Percentiles rank a stretch among this genome's conserved stretches.
phyloP scores from a whole-genome alignment of 345 rosid species.

The Trapa bicornis region DNA sequence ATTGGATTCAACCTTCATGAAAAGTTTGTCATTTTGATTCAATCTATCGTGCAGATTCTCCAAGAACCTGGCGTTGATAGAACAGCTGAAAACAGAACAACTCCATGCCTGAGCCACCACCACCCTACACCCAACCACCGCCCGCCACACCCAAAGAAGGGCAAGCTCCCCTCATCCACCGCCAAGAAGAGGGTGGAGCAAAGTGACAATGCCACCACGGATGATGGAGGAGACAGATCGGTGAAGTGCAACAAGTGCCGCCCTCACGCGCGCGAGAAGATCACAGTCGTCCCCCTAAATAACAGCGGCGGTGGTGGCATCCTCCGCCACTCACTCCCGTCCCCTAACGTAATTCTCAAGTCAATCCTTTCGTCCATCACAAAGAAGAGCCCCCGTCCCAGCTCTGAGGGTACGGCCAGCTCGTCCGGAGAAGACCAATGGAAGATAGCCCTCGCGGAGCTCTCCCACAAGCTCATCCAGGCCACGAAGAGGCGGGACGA shows the following conservation, averaged over 20 bases:
- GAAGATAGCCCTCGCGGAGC: slow-evolving; percentile 69
- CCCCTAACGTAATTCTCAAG: slow-evolving; percentile 74
- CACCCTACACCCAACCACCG: slow-evolving; percentile 36
- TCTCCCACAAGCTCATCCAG: slow-evolving; percentile 69
- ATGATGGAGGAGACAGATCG: slow-evolving; percentile 17
- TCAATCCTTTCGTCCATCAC: slow-evolving; percentile 60
- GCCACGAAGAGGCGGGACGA: slow-evolving; percentile 76
- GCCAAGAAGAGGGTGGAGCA: slow-evolving; percentile 28
- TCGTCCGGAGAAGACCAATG: slow-evolving; percentile 53
- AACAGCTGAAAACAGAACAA: slow-evolving; percentile 30
- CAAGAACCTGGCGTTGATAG: slow-evolving; percentile 48
- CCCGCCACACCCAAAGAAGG: slow-evolving; percentile 1
- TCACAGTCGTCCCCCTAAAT: slow-evolving; percentile 78
- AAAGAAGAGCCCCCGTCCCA: slow-evolving; percentile 43
- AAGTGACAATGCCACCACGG: slow-evolving; percentile 7
- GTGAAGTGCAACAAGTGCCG: slow-evolving; percentile 86
- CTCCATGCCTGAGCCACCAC: slow-evolving; percentile 22
- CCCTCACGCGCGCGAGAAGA: slow-evolving; percentile 68
- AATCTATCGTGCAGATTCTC: slow-evolving; percentile 37
- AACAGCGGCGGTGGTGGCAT: slow-evolving; percentile 23
- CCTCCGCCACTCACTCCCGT: slow-evolving; percentile 28
- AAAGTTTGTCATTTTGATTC: background rate
- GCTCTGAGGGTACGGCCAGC: background rate
- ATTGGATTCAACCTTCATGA: background rate
- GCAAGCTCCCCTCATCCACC: slow-evolving; percentile 4